Base-by-base conservation (phyloP, 495 filamentous ascomycete species). In the Hamigera avellanea region DNA sequence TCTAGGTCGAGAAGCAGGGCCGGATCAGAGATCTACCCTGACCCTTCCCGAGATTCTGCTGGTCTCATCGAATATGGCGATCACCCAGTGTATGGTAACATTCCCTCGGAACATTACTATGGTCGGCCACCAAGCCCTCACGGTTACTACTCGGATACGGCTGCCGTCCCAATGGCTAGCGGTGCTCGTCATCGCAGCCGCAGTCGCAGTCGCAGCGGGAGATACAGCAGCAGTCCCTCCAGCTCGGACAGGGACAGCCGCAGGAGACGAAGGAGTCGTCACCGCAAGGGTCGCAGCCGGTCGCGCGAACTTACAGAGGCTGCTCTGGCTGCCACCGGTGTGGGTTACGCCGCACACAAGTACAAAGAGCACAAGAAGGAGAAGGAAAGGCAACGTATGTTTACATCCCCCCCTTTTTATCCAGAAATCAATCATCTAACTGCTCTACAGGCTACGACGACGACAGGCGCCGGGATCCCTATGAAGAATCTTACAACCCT, bases 1-100 rank as follows among this genome's bases (percentile, higher is more conserved):
- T 77, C 74, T 6, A 57, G 67, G 40, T 72, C 69, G 23, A 65
- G 64, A 48, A 77, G 75, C 54, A 67, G 72, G 47, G 67, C 68
- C 35, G 52, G 61, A 30, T 66, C 67, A 23, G 64, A 66, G 46
- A 64, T 57, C 50, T 75, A 72, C 43, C 57, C 70, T 40, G 72
- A 77, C 50, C 70, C 69, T 42, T 56, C 62, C 25, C 66, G 67
- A 43, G 68, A 73, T 56, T 75, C 59, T 27, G 63, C 72, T 62
- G 80, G 76, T 40, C 67, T 91, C 61, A 84, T 93, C 62, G 82
- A 87, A 56, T 89, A 89, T 61, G 85, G 82, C 42, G 69, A 73
- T 30, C 69, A 74, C 32, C 77, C 78, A 33, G 69, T 83, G 25
- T 61, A 70, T 49, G 66, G 67, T 28, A 67, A 61, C 34, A 65